Percentiles rank a stretch among this genome's conserved stretches.
These are phyloP conservation scores for Pseudocercospora musae DNA, from an alignment of 2,329 filamentous ascomycete species.

Conservation along the genomic window DNA sequence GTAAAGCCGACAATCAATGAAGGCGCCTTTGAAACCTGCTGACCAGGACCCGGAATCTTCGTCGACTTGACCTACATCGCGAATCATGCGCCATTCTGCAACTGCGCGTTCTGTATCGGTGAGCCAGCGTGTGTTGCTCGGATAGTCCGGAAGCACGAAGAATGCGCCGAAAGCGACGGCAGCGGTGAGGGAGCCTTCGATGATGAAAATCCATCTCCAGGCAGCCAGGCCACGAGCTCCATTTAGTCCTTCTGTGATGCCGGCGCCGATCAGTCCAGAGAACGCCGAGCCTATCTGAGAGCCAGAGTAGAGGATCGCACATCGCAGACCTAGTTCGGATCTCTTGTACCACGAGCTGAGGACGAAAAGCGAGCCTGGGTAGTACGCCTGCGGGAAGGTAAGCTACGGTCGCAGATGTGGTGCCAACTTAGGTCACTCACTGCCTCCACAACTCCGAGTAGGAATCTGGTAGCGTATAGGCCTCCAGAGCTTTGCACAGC, in stretches of 20 bases:
- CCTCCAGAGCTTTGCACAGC: slow-evolving; percentile 12
- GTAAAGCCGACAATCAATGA: slow-evolving; percentile 1
- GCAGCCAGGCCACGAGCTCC: slow-evolving; percentile 53
- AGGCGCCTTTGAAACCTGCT: neutral
- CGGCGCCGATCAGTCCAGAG: slow-evolving; percentile 53
- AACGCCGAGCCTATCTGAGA: slow-evolving; percentile 59
- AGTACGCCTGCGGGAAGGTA: slow-evolving; percentile 2
- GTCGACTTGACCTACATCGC: slow-evolving; percentile 38
- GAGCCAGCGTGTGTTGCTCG: slow-evolving; percentile 38
- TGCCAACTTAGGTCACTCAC: neutral
- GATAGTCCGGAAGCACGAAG: slow-evolving; percentile 28
- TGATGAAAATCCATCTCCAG: slow-evolving; percentile 56
- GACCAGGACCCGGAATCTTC: slow-evolving; percentile 6
- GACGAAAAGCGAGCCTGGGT: slow-evolving; percentile 43
- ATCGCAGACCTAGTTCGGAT: slow-evolving; percentile 38
- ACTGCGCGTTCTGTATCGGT: slow-evolving; percentile 35
- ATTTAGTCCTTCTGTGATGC: slow-evolving; percentile 60
- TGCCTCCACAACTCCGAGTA: slow-evolving; percentile 17
- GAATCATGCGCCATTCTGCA: slow-evolving; percentile 40
- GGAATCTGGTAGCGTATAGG: slow-evolving; percentile 22
- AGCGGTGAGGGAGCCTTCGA: slow-evolving; percentile 10
- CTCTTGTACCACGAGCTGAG: slow-evolving; percentile 45
- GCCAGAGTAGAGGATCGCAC: slow-evolving; percentile 37
- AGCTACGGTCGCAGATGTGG: too few species aligned
- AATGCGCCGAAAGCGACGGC: slow-evolving; percentile 5